A percentile compares a stretch with the other conserved stretches of the same genome.
Evolutionary conservation across 2,329 filamentous ascomycete species (phyloP).

Genomic region (Epicoccum sorghinum): DNA sequence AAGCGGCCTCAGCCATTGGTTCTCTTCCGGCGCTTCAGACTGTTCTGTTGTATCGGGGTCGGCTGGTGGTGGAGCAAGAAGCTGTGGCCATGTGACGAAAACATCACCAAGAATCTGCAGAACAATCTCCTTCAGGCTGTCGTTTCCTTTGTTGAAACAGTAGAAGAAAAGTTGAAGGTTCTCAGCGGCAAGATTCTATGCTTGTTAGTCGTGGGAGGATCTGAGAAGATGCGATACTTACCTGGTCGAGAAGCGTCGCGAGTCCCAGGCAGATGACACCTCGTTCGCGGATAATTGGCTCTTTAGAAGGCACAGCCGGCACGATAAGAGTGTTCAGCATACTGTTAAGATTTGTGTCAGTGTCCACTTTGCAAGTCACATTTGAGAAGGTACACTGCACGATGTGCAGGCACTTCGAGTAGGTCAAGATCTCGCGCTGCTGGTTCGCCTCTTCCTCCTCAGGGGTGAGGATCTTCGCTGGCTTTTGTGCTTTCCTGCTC

Average conservation of each 20-base stretch:
- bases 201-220: conserved; percentile 7
- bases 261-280: conserved; percentile 89
- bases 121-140: conserved; percentile 85
- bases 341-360: conserved; percentile 90
- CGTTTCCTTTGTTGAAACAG: conserved; percentile 92
- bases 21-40: conserved; percentile 39
- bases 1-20: conserved; percentile 63
- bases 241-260: conserved; percentile 87
- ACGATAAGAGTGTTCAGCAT: conserved; percentile 98
- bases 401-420: conserved; percentile 97
- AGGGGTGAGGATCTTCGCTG: conserved; percentile 49
- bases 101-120: conserved; percentile 94
- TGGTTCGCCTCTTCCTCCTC: conserved; percentile 71
- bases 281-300: conserved; percentile 88
- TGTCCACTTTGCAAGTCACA: conserved; percentile 83
- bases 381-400: conserved; percentile 97
- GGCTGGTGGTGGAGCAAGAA: conserved; percentile 66
- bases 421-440: conserved; percentile 90
- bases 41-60: conserved; percentile 49
- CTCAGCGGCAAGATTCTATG: conserved; percentile 80
- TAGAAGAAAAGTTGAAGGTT: conserved; percentile 94
- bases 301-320: conserved; percentile 90
- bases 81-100: conserved; percentile 82
- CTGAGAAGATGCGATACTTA: conserved; percentile 38
- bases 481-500: conserved; percentile 47